phyloP scores from a whole-genome alignment of 495 filamentous ascomycete species.

The Aspergillus egyptiacus region DNA sequence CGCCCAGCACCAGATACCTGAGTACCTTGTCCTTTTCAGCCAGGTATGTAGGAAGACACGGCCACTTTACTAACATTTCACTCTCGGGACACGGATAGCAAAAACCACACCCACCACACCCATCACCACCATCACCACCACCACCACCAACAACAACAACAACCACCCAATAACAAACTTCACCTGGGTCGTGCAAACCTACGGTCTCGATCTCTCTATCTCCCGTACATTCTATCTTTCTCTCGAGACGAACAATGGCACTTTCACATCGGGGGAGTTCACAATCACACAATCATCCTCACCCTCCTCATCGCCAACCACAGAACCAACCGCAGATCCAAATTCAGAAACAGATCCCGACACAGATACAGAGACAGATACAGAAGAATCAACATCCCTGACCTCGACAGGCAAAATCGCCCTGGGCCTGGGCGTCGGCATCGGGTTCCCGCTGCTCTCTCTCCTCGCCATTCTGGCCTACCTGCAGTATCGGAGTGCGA shows the following conservation, averaged over 20 bases:
- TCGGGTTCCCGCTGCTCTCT: constrained; percentile 4
- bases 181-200: constrained; percentile 10
- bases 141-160: constrained; percentile 7
- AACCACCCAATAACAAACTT: neutral
- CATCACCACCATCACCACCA: too few species aligned
- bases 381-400: neutral
- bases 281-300: constrained; percentile 3
- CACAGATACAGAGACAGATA: neutral
- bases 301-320: neutral
- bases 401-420: constrained; percentile 14
- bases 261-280: neutral
- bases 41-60: neutral
- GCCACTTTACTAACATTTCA: neutral
- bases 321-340: neutral
- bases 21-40: neutral
- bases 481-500: constrained; percentile 4
- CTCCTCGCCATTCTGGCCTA: constrained; percentile 9
- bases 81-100: too few species aligned
- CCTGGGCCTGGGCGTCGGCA: constrained; percentile 7
- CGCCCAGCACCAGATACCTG: neutral
- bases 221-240: constrained; percentile 4
- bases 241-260: neutral
- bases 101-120: too few species aligned
- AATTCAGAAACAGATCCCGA: neutral
- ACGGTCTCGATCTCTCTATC: neutral